A percentile compares a stretch with the other conserved stretches of the same genome.
These are phyloP conservation scores for Cercophora samala DNA, from an alignment of 495 filamentous ascomycete species.

Conservation along the genomic window DNA sequence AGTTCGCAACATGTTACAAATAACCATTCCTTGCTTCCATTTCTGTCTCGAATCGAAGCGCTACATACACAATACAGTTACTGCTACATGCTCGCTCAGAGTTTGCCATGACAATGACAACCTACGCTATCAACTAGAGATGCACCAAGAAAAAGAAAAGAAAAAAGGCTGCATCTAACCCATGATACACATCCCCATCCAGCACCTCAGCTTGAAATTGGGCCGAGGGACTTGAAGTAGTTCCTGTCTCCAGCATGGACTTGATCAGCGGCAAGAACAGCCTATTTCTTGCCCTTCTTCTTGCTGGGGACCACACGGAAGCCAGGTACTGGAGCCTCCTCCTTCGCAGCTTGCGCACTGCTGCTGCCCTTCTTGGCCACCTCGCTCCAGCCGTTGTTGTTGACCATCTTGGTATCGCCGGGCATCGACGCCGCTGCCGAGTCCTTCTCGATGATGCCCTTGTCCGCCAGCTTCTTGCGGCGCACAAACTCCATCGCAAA, in stretches of 20 bases:
- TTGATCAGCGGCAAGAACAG: neutral
- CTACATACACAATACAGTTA: too few relatives aligned
- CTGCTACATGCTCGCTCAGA: neutral
- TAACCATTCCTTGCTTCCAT: neutral
- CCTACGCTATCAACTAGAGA: neutral
- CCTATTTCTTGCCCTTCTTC: constrained; percentile 73
- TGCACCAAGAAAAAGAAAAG: too few relatives aligned
- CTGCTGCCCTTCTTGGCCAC: constrained; percentile 82
- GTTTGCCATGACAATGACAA: neutral
- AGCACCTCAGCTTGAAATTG: too few relatives aligned
- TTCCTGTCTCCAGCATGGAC: too few relatives aligned
- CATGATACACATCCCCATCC: too few relatives aligned
- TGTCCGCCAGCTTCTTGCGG: constrained; percentile 86
- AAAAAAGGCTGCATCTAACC: neutral
- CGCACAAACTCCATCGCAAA: constrained; percentile 94
- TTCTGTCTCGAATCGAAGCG: neutral
- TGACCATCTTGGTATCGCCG: constrained; percentile 43
- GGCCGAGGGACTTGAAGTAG: too few relatives aligned
- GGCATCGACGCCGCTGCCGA: constrained; percentile 43
- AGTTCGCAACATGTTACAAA: neutral
- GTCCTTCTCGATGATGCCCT: constrained; percentile 68
- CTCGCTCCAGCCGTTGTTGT: constrained; percentile 84
- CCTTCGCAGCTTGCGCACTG: constrained; percentile 29
- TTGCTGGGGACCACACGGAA: constrained; percentile 90
- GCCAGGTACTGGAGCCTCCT: constrained; percentile 53